Base-by-base conservation (phyloP, 2,329 filamentous ascomycete species). In the Monosporascus sp. region DNA sequence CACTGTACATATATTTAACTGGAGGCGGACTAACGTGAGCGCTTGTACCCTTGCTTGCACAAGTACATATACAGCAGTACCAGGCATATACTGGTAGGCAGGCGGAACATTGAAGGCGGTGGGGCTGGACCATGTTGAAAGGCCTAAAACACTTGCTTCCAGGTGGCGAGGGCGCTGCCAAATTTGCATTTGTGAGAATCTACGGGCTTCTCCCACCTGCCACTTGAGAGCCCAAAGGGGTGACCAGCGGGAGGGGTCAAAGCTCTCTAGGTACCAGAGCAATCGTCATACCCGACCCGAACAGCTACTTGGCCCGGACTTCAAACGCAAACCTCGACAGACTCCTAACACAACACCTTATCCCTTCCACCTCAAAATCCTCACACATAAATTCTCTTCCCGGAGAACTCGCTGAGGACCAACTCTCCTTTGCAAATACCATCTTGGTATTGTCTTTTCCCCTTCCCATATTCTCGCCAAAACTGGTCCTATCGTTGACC, bases 401-500 rank as follows among this genome's bases (percentile, higher is more conserved):
- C 15, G 2, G 7, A 46, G 15, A 22, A n/a, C 8, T 31, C 24
- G 43, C 15, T 7, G 24, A 46, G 43, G 43, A 28, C n/a, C 24
- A 26, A 7, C 26, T 15, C 31, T 46, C 43, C 43, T 46, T 46
- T 46, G 15, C 15, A 46, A 6, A n/a, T 24, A 15, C 22, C n/a
- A 17, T 26, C 11, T 14, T 5, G 17, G 26, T 22, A 46, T 26
- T 26, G 8, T 17, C 43, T 26, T n/a, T 17, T 24, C 43, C 26
- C 20, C 20, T 31, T 7, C 31, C 52, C n/a, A 53, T 43, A 44
- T 47, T 51, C 51, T 35, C 54, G 51, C 43, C 49, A 17, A 38
- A 49, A 40, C 50, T 17, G 28, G 38, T 50, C 46, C 51, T 28
- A 35, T 14, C 55, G 54, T 51, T 45, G 49, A 46, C 50, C 38